Evolutionary conservation across 306 rosid species (phyloP), one percentile per base, ranked within the genome.

Genomic region (Oxytropis ochrocephala): DNA sequence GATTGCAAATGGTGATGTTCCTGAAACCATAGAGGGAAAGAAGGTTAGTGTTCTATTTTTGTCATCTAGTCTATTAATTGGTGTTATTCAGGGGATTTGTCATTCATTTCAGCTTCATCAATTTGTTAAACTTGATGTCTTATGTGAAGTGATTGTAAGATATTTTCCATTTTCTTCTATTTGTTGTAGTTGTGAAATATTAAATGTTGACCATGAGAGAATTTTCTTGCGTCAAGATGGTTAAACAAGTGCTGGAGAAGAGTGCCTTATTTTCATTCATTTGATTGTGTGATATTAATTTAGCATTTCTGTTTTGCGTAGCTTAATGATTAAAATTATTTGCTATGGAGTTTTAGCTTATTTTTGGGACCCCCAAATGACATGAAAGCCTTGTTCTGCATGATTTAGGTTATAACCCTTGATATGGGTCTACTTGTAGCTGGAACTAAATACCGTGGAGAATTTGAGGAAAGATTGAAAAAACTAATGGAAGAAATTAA

Each of bases 351-450:
- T 52, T 70, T 64, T 30, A 24, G 13, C 47, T 7, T 48, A 4
- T 4, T 58, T 56, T 18, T 41, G 4, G 11, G 59, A 10, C 46
- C 51, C 30, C 52, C 59, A 32, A 43, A 43, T 56, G 12, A 80
- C 33, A 12, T 50, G 58, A 70, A 75, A 35, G 3, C 50, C 41
- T 18, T 67, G 69, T 54, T 81, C 67, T 81, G 64, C 66, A 32
- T 55, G 27, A 27, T 78, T 61, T 80, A 92, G 98, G 98, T 92
- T 66, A 88, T 92, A 64, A 92, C 98, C 70, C 83, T 92, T 71
- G 98, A 92, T 78, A 92, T 92, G 98, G 98, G 98, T 62, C 93
- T 92, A 63, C 96, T 92, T 38, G 98, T 92, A 8, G 98, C 98
- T 43, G 98, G 98, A 70, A 92, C 98, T 56, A 92, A 92, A 80